Conservation (phyloP, 2,329 filamentous ascomycete genomes). For the Alternaria rosae region DNA sequence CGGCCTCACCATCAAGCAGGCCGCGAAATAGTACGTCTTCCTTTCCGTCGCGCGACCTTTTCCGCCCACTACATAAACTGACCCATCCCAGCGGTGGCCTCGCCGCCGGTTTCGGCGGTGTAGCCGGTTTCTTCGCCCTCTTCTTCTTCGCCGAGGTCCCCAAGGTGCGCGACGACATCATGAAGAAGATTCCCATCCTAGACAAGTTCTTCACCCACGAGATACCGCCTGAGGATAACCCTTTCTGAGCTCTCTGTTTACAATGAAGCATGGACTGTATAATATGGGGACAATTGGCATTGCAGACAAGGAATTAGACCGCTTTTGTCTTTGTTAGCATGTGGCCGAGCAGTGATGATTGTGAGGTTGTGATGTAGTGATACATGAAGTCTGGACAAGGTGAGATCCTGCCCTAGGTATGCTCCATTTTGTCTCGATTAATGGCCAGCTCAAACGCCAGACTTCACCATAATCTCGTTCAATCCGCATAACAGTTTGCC, state of each 20-base stretch:
- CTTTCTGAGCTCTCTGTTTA: conserved; percentile 50
- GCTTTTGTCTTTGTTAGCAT: conserved; percentile 5
- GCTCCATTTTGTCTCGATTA: not conserved
- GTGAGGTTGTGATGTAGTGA: not conserved
- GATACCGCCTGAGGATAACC: conserved; percentile 70
- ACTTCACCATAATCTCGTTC: not conserved
- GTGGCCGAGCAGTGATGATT: no score
- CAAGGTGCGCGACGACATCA: conserved; percentile 67
- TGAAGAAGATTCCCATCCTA: conserved; percentile 66
- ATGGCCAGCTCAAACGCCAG: not conserved
- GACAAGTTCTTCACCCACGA: conserved; percentile 64
- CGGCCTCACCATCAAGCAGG: conserved; percentile 56
- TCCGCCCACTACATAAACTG: no score
- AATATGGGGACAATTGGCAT: conserved; percentile 1
- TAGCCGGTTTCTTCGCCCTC: conserved; percentile 65
- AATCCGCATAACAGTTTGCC: not conserved
- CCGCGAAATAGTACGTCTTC: conserved; percentile 56
- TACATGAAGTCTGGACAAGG: not conserved
- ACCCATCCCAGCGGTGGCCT: conserved; percentile 55
- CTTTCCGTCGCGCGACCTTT: no score
- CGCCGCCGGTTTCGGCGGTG: conserved; percentile 63
- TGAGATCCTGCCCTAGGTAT: no score
- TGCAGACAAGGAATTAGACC: not conserved
- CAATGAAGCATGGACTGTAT: conserved; percentile 15
- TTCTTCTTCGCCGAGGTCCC: conserved; percentile 72